Conservation (phyloP, 192 early-diverging fungal species). For the Coemansia sp. region DNA sequence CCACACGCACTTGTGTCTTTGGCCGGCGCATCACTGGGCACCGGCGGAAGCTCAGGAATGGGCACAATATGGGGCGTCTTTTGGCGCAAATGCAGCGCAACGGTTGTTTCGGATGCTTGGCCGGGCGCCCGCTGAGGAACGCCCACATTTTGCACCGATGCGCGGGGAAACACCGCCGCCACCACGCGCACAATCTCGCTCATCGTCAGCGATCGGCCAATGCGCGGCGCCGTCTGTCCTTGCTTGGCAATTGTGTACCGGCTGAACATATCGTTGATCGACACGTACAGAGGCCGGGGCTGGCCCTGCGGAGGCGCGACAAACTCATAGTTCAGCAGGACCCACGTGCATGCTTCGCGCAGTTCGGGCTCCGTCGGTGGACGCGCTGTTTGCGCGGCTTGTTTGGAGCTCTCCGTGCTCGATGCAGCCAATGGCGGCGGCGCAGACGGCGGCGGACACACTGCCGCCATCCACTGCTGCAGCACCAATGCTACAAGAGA, state of each 20-base stretch:
- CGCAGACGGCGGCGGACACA: slow-evolving; percentile 11
- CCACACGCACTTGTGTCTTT: slow-evolving; percentile 16
- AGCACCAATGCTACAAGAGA: slow-evolving; percentile 40
- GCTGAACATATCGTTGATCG: slow-evolving; percentile 30
- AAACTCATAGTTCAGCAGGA: slow-evolving; percentile 53
- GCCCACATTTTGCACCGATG: slow-evolving; percentile 17
- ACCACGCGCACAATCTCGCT: slow-evolving; percentile 50
- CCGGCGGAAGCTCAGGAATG: slow-evolving; percentile 27
- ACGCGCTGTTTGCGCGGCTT: background rate
- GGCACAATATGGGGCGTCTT: slow-evolving; percentile 32
- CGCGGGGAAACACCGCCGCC: slow-evolving; percentile 45
- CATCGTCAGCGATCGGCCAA: slow-evolving; percentile 42
- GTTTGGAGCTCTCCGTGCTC: background rate
- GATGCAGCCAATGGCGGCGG: slow-evolving; percentile 9
- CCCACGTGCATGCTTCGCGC: slow-evolving; percentile 56
- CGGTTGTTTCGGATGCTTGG: slow-evolving; percentile 9
- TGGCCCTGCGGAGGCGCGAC: slow-evolving; percentile 10
- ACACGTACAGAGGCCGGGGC: slow-evolving; percentile 14
- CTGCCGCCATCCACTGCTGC: slow-evolving; percentile 48
- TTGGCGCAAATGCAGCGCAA: slow-evolving; percentile 27
- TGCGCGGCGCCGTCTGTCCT: slow-evolving; percentile 44
- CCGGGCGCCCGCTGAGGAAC: background rate
- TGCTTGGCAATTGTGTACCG: slow-evolving; percentile 50
- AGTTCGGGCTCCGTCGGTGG: slow-evolving; percentile 53
- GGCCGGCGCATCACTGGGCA: slow-evolving; percentile 1